These are phyloP conservation scores for Xerocomellus chrysenteron DNA, from an alignment of 768 basidiomycete species.

Conservation along the genomic window DNA sequence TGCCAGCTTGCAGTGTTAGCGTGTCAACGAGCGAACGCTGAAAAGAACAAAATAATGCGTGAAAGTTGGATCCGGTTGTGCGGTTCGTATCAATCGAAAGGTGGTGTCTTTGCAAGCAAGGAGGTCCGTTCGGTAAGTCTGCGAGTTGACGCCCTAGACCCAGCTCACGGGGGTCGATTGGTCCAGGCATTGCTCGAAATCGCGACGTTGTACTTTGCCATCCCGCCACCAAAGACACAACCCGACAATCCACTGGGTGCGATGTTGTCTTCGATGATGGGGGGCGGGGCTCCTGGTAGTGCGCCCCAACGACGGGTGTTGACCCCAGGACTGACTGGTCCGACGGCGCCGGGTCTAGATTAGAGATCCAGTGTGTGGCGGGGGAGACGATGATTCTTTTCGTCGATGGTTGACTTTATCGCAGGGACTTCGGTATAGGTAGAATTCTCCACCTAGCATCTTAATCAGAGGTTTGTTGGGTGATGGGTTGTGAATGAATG, in stretches of 20 bases:
- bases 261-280: constrained; percentile 86
- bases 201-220: constrained; percentile 78
- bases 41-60: constrained; percentile 70
- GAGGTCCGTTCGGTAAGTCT: constrained; percentile 63
- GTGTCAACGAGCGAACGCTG: constrained; percentile 84
- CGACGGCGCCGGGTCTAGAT: constrained; percentile 29
- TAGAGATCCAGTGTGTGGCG: constrained; percentile 8
- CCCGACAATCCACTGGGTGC: constrained; percentile 82
- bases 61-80: constrained; percentile 86
- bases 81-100: constrained; percentile 77
- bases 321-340: constrained; percentile 26
- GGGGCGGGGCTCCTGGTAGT: constrained; percentile 52
- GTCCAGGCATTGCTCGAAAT: constrained; percentile 66
- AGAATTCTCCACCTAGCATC: constrained; percentile 1
- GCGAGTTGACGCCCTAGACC: background rate
- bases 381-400: constrained; percentile 4
- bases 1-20: constrained; percentile 84
- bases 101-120: constrained; percentile 55
- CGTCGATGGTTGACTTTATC: constrained; percentile 8
- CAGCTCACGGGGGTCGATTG: background rate
- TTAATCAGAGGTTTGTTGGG: constrained; percentile 8
- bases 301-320: constrained; percentile 28
- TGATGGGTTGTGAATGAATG: background rate
- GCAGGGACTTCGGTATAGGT: constrained; percentile 6
- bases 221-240: constrained; percentile 72